Evolutionary conservation across 805 yeast genomes (phyloP), one percentile per base, ranked within the genome.

Genomic region (Metschnikowia peoriensis): DNA sequence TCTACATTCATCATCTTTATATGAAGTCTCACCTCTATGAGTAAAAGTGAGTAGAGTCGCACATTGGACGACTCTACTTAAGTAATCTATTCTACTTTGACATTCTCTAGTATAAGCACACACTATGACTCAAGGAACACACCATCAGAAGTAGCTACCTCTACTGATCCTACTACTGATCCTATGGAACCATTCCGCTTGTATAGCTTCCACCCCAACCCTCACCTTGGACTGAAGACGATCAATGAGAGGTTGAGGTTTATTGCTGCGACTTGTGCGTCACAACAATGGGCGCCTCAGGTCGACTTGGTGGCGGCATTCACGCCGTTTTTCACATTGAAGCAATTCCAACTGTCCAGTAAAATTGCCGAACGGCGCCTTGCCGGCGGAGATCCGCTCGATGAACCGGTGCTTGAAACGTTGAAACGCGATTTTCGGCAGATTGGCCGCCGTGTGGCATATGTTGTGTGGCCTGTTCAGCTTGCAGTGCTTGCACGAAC

Each of bases 331-430:
- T 48, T 51, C 49, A 47, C 53, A 11, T 52, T 58, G 37, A 38
- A 35, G n/a, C 44, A 50, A 9, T 55, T 58, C 29, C 58, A 49
- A 48, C 46, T 49, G 9, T 40, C 44, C 34, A 53, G 50, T 49
- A 52, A 60, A 38, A 61, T 72, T 39, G 60, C 64, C 43, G 85
- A 81, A 61, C 70, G 81, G 45, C 84, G 80, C 55, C 83, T 77
- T 62, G 65, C 82, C 17, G 90, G 90, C 2, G 88, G 88, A 29
- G 87, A 85, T 62, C 85, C 91, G 2, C 68, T 85, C 11, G 89
- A 86, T 61, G 91, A 85, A 67, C 88, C 90, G 0, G 85, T 85
- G 8, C 64, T 72, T 61, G 70, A 75, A 34, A 85, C 91, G 0
- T 66, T 85, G 55, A 62, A 63, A 32, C 60, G 78, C 50, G 79